Conservation (phyloP, 202 grass and related monocot genomes). For the Schoenoplectus tabernaemontani region DNA sequence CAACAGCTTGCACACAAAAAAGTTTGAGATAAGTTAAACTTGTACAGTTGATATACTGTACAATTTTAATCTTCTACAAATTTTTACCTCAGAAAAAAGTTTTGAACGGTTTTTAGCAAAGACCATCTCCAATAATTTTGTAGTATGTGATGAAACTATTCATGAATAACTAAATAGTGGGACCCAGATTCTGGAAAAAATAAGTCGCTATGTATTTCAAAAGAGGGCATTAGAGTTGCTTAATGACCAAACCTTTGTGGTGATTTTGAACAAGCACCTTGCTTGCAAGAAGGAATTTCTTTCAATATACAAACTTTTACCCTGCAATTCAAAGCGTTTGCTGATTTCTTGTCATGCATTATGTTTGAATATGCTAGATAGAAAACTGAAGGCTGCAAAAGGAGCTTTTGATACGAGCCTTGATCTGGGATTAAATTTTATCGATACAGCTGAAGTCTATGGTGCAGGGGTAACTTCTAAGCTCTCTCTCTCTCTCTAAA, state of each 20-base stretch:
- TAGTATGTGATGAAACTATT: neutral
- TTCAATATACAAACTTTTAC: neutral
- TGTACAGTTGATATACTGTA: neutral
- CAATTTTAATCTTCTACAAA: neutral
- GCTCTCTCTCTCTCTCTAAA: neutral
- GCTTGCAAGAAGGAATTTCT: neutral
- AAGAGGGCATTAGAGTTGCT: neutral
- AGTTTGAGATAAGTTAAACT: neutral
- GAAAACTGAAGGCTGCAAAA: conserved; percentile 63
- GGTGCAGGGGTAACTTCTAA: conserved; percentile 49
- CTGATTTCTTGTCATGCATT: neutral
- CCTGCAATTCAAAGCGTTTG: neutral
- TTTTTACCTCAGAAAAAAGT: no score
- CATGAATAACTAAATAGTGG: neutral
- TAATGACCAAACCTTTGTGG: neutral
- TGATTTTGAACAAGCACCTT: neutral
- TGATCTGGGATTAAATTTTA: conserved; percentile 76
- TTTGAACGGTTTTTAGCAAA: neutral
- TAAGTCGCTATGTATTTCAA: neutral
- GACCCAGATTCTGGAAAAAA: neutral
- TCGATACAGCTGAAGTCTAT: conserved; percentile 86
- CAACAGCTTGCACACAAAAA: no score
- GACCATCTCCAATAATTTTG: neutral
- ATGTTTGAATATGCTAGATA: conserved; percentile 36
- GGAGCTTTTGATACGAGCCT: conserved; percentile 71